Percentiles rank a stretch among this genome's conserved stretches.
Conservation (phyloP, 345 rosid genomes). For the Raphanus sativus region DNA sequence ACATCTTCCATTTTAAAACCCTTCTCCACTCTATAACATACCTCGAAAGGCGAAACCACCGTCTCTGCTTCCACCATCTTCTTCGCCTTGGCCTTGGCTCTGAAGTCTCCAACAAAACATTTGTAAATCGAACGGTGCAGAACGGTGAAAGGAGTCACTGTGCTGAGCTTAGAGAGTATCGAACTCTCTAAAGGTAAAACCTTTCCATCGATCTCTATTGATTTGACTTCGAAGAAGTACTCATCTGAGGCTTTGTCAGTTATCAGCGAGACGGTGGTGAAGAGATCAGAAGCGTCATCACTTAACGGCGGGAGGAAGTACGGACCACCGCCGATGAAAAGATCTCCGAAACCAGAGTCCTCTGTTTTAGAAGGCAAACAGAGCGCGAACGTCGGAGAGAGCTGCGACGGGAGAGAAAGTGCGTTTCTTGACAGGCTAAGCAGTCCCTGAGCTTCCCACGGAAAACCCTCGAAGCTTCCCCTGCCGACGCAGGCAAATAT, state of each 20-base stretch:
- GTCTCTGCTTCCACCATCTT: neutral
- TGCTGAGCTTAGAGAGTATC: constrained; percentile 23
- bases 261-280: neutral
- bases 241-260: neutral
- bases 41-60: neutral
- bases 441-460: neutral
- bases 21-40: neutral
- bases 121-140: neutral
- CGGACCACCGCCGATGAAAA: constrained; percentile 1
- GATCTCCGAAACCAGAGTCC: neutral
- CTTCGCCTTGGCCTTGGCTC: neutral
- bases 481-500: neutral
- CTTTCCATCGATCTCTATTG: neutral
- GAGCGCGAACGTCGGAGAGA: neutral
- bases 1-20: neutral
- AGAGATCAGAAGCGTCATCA: neutral
- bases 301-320: neutral
- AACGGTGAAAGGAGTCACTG: neutral
- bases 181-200: neutral
- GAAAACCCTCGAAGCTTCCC: neutral
- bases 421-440: neutral
- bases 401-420: constrained; percentile 2
- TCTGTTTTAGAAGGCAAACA: neutral
- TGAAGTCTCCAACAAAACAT: neutral
- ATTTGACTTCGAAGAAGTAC: neutral